Evolutionary conservation across 768 basidiomycete genomes (phyloP), one percentile per base, ranked within the genome.

Genomic region (Tulasnella sp.): DNA sequence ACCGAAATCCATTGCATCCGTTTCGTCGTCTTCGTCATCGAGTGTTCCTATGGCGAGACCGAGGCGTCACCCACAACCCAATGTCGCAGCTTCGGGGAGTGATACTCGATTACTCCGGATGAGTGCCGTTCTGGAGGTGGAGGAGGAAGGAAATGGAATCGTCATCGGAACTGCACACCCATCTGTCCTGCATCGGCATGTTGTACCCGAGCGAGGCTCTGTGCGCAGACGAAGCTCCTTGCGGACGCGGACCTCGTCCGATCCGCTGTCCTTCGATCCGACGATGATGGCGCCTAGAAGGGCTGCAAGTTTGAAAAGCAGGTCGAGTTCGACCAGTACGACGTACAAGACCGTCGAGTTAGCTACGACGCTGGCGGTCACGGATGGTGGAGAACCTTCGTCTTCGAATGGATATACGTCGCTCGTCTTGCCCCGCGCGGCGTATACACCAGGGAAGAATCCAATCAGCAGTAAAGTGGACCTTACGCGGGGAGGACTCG

Each of bases 401-500:
- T 50, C 50, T 29, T 26, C 26, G 19, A 58, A n/a, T 30, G 73
- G 73, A 4, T 75, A 74, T 64, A 76, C 75, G 1, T 71, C 73
- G 23, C 73, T 80, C 32, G 70, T 74, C 0, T 69, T 80, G 2
- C 77, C 79, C 1, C 72, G 72, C 21, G 77, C 78, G 1, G 73
- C 71, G 1, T 77, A 76, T 64, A 66, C 66, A n/a, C 73, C 73
- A 7, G 29, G 24, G 8, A 72, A 72, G 0, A 53, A 64, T 42
- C 67, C 68, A 47, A 38, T 62, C 42, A 61, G 48, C 59, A 13
- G 49, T 56, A 21, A 62, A 17, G 58, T 63, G 4, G 88, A 95
- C 70, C 73, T 91, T 44, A 83, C 87, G 1, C 77, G 78, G 10
- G 79, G 83, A 17, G 89, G 91, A 3, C 73, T 89, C 10, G 91